Evolutionary conservation across 2,329 filamentous ascomycete species (phyloP).

Genomic region (Pseudocercospora eumusae): DNA sequence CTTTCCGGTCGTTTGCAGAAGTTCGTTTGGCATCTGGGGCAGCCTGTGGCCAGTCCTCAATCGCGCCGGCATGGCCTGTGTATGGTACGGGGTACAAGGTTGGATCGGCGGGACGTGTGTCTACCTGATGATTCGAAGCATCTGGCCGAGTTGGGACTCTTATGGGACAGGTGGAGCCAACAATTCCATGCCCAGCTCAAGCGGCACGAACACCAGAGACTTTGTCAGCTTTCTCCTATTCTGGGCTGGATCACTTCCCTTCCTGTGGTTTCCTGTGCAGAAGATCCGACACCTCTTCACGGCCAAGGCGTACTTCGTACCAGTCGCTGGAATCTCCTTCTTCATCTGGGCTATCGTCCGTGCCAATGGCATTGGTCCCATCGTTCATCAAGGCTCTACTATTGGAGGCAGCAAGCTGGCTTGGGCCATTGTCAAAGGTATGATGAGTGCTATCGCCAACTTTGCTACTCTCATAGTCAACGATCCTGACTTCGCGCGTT

Average conservation of each 20-base stretch:
- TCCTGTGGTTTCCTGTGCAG: slow-evolving; percentile 87
- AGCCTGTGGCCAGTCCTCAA: slow-evolving; percentile 87
- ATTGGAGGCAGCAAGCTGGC: slow-evolving; percentile 68
- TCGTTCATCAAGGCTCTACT: slow-evolving; percentile 68
- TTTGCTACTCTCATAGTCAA: slow-evolving; percentile 77
- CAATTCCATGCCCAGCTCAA: slow-evolving; percentile 64
- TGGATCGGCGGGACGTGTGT: slow-evolving; percentile 83
- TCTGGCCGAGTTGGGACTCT: slow-evolving; percentile 46
- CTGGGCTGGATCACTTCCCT: slow-evolving; percentile 76
- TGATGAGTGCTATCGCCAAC: slow-evolving; percentile 89
- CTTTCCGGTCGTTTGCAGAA: slow-evolving; percentile 76
- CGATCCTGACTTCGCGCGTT: slow-evolving; percentile 72
- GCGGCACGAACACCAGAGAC: slow-evolving; percentile 72
- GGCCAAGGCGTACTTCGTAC: slow-evolving; percentile 82
- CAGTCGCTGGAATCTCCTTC: slow-evolving; percentile 78
- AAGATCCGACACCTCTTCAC: slow-evolving; percentile 91
- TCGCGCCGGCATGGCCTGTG: slow-evolving; percentile 80
- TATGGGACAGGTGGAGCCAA: slow-evolving; percentile 49
- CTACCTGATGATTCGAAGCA: slow-evolving; percentile 75
- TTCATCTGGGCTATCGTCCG: slow-evolving; percentile 84
- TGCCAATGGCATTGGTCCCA: slow-evolving; percentile 80
- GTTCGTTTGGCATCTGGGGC: slow-evolving; percentile 87
- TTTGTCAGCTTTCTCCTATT: slow-evolving; percentile 86
- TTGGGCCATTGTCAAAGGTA: slow-evolving; percentile 80
- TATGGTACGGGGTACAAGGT: slow-evolving; percentile 84